These are phyloP conservation scores for Populus tomentosa DNA, from an alignment of 441 rosid genomes.

Conservation along the genomic window DNA sequence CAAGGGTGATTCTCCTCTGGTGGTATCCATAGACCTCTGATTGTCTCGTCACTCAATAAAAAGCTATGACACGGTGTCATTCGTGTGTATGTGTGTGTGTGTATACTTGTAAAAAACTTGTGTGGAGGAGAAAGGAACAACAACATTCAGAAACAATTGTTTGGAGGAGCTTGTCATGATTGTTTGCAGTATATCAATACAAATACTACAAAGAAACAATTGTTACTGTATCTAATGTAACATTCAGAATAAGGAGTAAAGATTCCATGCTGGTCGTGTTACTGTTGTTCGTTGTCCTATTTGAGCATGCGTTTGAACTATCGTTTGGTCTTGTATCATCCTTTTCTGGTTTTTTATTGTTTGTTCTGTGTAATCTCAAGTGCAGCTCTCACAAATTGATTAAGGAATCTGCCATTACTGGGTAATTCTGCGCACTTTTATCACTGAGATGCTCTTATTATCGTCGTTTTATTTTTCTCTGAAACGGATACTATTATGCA, in stretches of 20 bases:
- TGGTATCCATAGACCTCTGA: slow-evolving; percentile 49
- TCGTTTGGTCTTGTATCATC: too few relatives aligned
- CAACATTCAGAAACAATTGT: too few relatives aligned
- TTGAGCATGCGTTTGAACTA: too few relatives aligned
- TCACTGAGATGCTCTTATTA: background rate
- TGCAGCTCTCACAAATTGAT: background rate
- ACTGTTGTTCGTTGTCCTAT: background rate
- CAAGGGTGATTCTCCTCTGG: slow-evolving; percentile 53
- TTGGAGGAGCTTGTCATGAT: background rate
- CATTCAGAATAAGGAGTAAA: background rate
- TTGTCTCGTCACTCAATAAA: slow-evolving; percentile 2
- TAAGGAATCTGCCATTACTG: background rate
- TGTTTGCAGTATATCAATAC: background rate
- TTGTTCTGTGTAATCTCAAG: background rate
- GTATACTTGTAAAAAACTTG: background rate
- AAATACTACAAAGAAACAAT: background rate
- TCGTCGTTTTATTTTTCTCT: too few relatives aligned
- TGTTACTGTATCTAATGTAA: background rate
- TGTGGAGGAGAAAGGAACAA: background rate
- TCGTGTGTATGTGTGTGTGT: slow-evolving; percentile 2
- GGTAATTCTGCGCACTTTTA: background rate
- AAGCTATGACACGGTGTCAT: background rate
- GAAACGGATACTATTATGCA: too few relatives aligned
- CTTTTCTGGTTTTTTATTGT: background rate
- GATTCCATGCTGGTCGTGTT: background rate